Base-by-base conservation (phyloP, 139 green algal species). In the Diplosphaera chodatii region DNA sequence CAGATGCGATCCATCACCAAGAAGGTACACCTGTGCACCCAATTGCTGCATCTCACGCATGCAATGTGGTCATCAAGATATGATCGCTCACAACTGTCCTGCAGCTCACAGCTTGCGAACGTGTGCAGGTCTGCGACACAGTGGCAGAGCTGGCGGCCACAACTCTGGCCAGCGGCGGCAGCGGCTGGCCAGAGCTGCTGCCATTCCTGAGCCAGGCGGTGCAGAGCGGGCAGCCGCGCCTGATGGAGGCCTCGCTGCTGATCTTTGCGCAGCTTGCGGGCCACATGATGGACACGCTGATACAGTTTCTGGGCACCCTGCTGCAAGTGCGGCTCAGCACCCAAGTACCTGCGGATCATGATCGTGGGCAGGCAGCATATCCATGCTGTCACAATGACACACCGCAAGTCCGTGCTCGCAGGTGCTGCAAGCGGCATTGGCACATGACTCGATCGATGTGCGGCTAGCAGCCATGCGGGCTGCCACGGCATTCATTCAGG, bases 151-250 rank as follows among this genome's bases (percentile, higher is more conserved):
- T 98, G 32, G 93, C 86, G 5, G 77, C 74, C 0, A 81, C 84
- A 10, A 77, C 88, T 8, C 76, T 86, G 28, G 84, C 89, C 8
- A 48, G 37, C 37, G 37, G 37, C 34, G 79, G 84, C 59, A 40
- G 69, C 13, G 76, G 79, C 28, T 99, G 95, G 95, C 88, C 89
- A 0, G 94, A 99, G 85, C 82, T 99, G 68, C 80, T 98, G 63
- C 94, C 93, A 2, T 91, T 94, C 74, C 82, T 98, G 64, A 94
- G 96, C 77, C 71, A 89, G 68, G 91, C 83, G 62, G 83, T 91
- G 27, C 89, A 90, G 76, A 78, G 68, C 2, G 71, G 72, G 22
- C 32, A 77, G 23, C 67, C 69, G 29, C 66, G 81, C 21, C 73
- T 82, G 32, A 78, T 89, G 73, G 87, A 92, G 77, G 77, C 67